Percentiles rank a stretch among this genome's conserved stretches.
Evolutionary conservation across 2,329 filamentous ascomycete species (phyloP).

Genomic region (Ophiocordyceps camponoti-leonardi): DNA sequence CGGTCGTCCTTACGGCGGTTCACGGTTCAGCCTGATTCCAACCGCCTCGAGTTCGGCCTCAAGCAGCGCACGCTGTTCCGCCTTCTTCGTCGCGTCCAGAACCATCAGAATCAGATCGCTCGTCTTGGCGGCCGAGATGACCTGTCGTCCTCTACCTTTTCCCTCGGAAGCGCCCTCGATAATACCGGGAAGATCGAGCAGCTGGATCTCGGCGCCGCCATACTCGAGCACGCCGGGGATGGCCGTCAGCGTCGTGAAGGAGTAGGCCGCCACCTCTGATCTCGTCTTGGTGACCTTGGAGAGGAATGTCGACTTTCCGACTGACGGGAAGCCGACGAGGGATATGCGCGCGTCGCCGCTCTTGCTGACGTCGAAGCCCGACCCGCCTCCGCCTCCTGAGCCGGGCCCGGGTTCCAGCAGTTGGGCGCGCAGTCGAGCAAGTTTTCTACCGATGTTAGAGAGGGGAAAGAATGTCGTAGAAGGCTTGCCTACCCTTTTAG

Average conservation of each 20-base stretch:
- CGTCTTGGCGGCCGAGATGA: conserved; percentile 95
- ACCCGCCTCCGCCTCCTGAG: conserved; percentile 57
- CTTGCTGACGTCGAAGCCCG: conserved; percentile 89
- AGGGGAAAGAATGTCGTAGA: neutral
- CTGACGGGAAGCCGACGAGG: conserved; percentile 94
- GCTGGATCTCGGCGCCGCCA: conserved; percentile 92
- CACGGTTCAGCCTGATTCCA: conserved; percentile 79
- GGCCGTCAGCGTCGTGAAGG: conserved; percentile 93
- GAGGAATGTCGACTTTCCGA: conserved; percentile 97
- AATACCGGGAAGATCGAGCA: conserved; percentile 93
- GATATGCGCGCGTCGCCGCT: conserved; percentile 93
- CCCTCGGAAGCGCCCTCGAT: conserved; percentile 94
- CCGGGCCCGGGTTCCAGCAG: conserved; percentile 79
- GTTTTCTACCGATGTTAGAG: conserved; percentile 47
- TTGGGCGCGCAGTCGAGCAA: conserved; percentile 84
- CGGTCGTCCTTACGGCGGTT: conserved; percentile 55
- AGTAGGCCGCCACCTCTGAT: conserved; percentile 88
- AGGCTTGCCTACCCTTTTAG: conserved; percentile 65
- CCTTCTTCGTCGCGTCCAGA: conserved; percentile 88
- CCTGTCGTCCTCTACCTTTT: conserved; percentile 87
- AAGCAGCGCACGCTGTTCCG: conserved; percentile 75
- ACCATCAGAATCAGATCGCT: conserved; percentile 96
- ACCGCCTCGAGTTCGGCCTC: conserved; percentile 92
- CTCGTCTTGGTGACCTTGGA: conserved; percentile 98
- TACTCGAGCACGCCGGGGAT: conserved; percentile 97